Evolutionary conservation across 2,329 filamentous ascomycete genomes (phyloP), one percentile per base, ranked within the genome.

Genomic region (Penicillium italicum): DNA sequence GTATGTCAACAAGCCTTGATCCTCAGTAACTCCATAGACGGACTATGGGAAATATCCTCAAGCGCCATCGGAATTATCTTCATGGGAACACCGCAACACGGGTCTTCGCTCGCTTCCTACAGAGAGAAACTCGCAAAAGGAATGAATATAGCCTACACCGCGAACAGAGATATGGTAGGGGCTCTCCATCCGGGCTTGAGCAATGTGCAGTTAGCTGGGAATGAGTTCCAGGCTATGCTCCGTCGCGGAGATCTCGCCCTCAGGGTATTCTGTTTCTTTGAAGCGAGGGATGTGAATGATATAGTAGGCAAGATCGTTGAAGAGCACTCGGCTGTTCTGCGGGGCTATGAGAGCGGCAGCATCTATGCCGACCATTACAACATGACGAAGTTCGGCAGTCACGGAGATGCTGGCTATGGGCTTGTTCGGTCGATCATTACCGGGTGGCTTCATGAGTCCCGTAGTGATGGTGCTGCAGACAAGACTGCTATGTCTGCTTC

Each of bases 71-170:
- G 67, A 4, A 69, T 76, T 40, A 51, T 66, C 2, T 75, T 76
- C 53, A 63, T 76, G 30, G 74, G 74, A 2, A 76, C 74, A 34
- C 72, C 72, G 1, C 72, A 76, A 50, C 57, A 63, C 8, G 72
- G 73, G 0, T 62, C 70, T 4, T 48, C 51, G 4, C 37, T 58
- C 6, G 58, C 58, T 1, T 42, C 28, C 3, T 45, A 54, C 9
- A 16, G 46, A 4, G 52, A 57, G 26, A 54, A 54, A 22, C 46
- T 60, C 10, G 49, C 48, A 0, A 55, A 30, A 4, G 38, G 50
- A 7, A 41, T 57, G 7, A 41, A 46, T 0, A 36, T 51, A 30
- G 24, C 45, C 8, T 50, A 46, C 9, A 36, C 33, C 3, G 38
- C 55, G 1, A 50, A 56, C 18, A 50, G 16, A 10, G 51, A 49